Conservation (phyloP, 2,329 filamentous ascomycete species). For the Nannizziopsis arthrosporioides region DNA sequence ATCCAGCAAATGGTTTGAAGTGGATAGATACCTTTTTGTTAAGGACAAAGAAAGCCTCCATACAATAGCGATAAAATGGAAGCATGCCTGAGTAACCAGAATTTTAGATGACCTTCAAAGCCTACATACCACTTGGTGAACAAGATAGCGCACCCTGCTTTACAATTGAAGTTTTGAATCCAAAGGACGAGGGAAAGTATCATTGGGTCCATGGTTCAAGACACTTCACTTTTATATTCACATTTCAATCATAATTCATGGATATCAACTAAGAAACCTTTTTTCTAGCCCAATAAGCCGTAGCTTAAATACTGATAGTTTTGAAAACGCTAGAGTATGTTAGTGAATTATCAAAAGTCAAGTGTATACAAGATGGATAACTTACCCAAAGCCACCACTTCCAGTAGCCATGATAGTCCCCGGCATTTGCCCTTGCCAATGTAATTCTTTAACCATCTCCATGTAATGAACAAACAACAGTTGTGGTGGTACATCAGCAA, state of each 20-base stretch:
- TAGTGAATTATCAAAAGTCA: constrained; percentile 5
- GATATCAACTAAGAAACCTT: constrained; percentile 5
- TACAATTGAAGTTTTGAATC: no score
- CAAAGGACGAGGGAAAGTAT: no score
- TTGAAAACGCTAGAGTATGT: constrained; percentile 53
- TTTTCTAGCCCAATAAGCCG: not conserved
- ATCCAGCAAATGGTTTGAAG: no score
- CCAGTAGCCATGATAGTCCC: constrained; percentile 83
- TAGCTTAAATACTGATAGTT: constrained; percentile 63
- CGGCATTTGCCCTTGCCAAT: constrained; percentile 96
- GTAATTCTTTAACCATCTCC: constrained; percentile 84
- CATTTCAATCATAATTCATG: not conserved
- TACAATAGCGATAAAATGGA: no score
- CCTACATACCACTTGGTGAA: no score
- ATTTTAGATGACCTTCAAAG: no score
- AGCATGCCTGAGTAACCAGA: no score
- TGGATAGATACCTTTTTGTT: no score
- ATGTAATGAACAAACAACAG: constrained; percentile 94
- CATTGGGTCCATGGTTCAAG: no score
- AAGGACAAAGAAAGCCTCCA: no score
- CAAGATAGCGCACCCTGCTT: no score
- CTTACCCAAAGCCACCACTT: constrained; percentile 63
- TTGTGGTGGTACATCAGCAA: constrained; percentile 85
- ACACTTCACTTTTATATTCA: no score
- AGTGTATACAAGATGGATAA: constrained; percentile 12